Evolutionary conservation across 768 basidiomycete genomes (phyloP).

Genomic region (Suillus tomentosus): DNA sequence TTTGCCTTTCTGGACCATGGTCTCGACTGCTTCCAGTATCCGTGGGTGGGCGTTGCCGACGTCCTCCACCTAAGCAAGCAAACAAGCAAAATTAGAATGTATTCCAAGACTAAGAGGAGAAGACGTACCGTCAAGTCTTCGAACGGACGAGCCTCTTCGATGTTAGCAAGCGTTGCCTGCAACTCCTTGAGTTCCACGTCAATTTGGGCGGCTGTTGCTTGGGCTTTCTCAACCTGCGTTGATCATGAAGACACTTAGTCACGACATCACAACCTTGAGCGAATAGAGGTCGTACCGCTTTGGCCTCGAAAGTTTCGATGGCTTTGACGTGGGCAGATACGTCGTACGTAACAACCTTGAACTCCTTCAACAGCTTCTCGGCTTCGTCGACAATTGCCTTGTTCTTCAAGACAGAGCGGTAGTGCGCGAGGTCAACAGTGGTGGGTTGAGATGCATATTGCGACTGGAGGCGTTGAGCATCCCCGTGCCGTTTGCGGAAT

Average conservation of each 20-base stretch:
- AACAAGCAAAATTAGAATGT: neutral
- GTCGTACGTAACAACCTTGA: slow-evolving; percentile 96
- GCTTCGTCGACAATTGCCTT: slow-evolving; percentile 88
- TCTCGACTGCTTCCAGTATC: slow-evolving; percentile 87
- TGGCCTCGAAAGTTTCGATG: slow-evolving; percentile 94
- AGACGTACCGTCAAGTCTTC: slow-evolving; percentile 90
- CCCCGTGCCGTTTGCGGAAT: slow-evolving; percentile 93
- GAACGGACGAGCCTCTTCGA: slow-evolving; percentile 95
- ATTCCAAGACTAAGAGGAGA: neutral
- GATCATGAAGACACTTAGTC: slow-evolving; percentile 1
- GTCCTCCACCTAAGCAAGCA: slow-evolving; percentile 68
- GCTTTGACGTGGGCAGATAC: slow-evolving; percentile 87
- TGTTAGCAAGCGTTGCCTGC: slow-evolving; percentile 92
- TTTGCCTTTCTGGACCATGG: slow-evolving; percentile 96
- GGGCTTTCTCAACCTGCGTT: slow-evolving; percentile 78
- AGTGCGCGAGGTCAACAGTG: slow-evolving; percentile 88
- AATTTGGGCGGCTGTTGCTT: slow-evolving; percentile 88
- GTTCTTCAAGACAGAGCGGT: slow-evolving; percentile 92
- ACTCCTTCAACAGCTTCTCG: slow-evolving; percentile 83
- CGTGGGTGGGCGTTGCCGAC: slow-evolving; percentile 92
- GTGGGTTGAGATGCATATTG: slow-evolving; percentile 71
- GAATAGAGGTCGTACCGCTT: slow-evolving; percentile 69
- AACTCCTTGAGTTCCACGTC: slow-evolving; percentile 89
- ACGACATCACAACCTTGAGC: slow-evolving; percentile 13
- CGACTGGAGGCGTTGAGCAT: slow-evolving; percentile 76